phyloP scores from a whole-genome alignment of 768 basidiomycete genomes.

The Termitomyces sp. region DNA sequence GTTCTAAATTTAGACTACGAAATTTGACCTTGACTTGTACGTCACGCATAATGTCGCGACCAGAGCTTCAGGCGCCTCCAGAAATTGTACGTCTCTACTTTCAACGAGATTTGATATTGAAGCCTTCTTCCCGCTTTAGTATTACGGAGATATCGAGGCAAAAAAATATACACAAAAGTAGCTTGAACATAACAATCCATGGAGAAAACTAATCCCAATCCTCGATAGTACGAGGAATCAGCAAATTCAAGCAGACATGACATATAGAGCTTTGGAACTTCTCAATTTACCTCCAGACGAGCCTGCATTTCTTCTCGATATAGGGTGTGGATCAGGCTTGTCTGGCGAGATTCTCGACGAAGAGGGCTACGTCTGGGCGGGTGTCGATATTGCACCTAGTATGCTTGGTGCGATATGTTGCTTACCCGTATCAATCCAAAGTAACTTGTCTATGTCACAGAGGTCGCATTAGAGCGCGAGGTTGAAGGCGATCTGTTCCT shows the following conservation, averaged over 20 bases:
- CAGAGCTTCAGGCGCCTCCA: slow-evolving; percentile 85
- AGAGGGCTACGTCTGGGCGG: slow-evolving; percentile 90
- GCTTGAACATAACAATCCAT: slow-evolving; percentile 19
- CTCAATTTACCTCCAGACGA: slow-evolving; percentile 78
- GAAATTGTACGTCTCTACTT: slow-evolving; percentile 67
- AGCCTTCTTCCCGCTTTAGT: slow-evolving; percentile 45
- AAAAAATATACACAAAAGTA: slow-evolving; percentile 97
- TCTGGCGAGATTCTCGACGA: slow-evolving; percentile 97
- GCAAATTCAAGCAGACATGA: slow-evolving; percentile 97
- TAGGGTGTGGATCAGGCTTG: slow-evolving; percentile 96
- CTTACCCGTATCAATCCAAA: neutral
- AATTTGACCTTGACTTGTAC: slow-evolving; percentile 6
- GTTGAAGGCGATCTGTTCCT: slow-evolving; percentile 95
- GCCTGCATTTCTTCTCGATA: slow-evolving; percentile 86
- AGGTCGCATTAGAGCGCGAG: slow-evolving; percentile 94
- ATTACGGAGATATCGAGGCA: slow-evolving; percentile 94
- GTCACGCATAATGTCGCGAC: slow-evolving; percentile 65
- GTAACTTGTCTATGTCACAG: slow-evolving; percentile 36
- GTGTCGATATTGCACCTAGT: slow-evolving; percentile 92
- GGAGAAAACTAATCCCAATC: slow-evolving; percentile 18
- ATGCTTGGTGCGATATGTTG: slow-evolving; percentile 79
- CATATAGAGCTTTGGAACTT: slow-evolving; percentile 90
- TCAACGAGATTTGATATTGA: neutral
- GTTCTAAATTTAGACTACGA: slow-evolving; percentile 17
- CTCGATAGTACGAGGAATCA: slow-evolving; percentile 84